A percentile compares a stretch with the other conserved stretches of the same genome.
These are phyloP conservation scores for Clonostachys sp. DNA, from an alignment of 2,329 filamentous ascomycete genomes.

Conservation along the genomic window DNA sequence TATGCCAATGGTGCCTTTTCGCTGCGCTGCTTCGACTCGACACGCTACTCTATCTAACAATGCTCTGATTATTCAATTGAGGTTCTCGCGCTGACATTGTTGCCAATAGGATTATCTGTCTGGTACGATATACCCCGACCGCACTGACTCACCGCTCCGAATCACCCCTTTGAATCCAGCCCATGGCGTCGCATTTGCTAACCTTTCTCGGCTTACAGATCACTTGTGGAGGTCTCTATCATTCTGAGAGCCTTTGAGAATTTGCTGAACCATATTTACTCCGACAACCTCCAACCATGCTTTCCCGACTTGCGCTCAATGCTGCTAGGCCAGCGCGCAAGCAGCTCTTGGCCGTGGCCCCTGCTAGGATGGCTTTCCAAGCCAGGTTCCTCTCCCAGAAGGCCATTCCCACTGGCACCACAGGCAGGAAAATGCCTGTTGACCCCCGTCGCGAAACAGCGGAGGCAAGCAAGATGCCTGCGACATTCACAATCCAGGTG, in stretches of 20 bases:
- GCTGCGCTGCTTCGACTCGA: too few relatives aligned
- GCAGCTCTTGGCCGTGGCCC: slow-evolving; percentile 31
- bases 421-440: slow-evolving; percentile 63
- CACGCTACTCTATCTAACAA: too few relatives aligned
- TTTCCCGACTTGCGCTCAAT: slow-evolving; percentile 50
- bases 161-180: too few relatives aligned
- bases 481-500: slow-evolving; percentile 92
- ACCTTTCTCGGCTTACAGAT: slow-evolving; percentile 17
- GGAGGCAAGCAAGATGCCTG: slow-evolving; percentile 53
- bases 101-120: slow-evolving; percentile 66
- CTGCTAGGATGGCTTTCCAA: background rate
- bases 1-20: too few relatives aligned
- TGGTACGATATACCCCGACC: slow-evolving; percentile 51
- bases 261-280: background rate
- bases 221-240: slow-evolving; percentile 36
- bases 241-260: slow-evolving; percentile 9
- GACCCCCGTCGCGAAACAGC: slow-evolving; percentile 51
- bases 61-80: too few relatives aligned
- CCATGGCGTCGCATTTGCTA: slow-evolving; percentile 1
- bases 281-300: slow-evolving; percentile 41
- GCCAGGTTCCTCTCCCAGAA: slow-evolving; percentile 10
- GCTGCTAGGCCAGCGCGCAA: slow-evolving; percentile 49
- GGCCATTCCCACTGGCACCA: slow-evolving; percentile 58
- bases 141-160: slow-evolving; percentile 1
- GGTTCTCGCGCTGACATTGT: too few relatives aligned